Conservation (phyloP, 2,329 filamentous ascomycete genomes). For the Arthrobotrys musiformis region DNA sequence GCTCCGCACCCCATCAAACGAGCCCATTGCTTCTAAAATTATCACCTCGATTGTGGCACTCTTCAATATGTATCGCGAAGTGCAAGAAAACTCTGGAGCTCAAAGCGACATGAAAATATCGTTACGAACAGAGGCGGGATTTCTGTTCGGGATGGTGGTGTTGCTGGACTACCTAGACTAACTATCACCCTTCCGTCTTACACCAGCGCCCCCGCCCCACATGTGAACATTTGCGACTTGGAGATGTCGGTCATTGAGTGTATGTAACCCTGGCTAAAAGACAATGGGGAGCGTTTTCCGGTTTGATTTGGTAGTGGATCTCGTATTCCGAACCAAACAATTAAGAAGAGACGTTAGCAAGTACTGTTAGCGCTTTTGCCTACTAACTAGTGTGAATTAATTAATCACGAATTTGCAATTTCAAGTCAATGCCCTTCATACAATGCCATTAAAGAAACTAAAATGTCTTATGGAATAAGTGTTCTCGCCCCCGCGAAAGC, state of each 20-base stretch:
- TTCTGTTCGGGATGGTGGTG: conserved; percentile 18
- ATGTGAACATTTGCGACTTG: conserved; percentile 22
- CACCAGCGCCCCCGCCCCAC: conserved; percentile 53
- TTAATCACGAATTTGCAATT: conserved; percentile 9
- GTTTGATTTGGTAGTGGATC: conserved; percentile 42
- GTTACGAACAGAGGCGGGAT: conserved; percentile 13
- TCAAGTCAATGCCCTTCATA: conserved; percentile 18
- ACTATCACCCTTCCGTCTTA: conserved; percentile 30
- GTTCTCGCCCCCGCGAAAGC: conserved; percentile 24
- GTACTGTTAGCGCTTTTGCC: neutral
- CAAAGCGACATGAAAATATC: conserved; percentile 53
- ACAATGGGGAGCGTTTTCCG: conserved; percentile 20
- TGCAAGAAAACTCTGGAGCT: conserved; percentile 41
- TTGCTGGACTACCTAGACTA: too few species aligned
- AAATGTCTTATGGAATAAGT: conserved; percentile 19
- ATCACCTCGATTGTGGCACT: conserved; percentile 53
- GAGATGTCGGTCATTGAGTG: conserved; percentile 25
- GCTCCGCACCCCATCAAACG: conserved; percentile 43
- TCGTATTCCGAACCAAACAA: conserved; percentile 51
- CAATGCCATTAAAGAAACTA: conserved; percentile 19
- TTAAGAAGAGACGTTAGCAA: neutral
- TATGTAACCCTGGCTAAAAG: conserved; percentile 49
- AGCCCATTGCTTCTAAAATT: conserved; percentile 55
- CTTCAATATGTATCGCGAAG: conserved; percentile 21
- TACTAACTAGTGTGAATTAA: neutral